A percentile compares a stretch with the other conserved stretches of the same genome.
These are phyloP conservation scores for Neurospora tetraspora DNA, from an alignment of 495 filamentous ascomycete species.

Conservation along the genomic window DNA sequence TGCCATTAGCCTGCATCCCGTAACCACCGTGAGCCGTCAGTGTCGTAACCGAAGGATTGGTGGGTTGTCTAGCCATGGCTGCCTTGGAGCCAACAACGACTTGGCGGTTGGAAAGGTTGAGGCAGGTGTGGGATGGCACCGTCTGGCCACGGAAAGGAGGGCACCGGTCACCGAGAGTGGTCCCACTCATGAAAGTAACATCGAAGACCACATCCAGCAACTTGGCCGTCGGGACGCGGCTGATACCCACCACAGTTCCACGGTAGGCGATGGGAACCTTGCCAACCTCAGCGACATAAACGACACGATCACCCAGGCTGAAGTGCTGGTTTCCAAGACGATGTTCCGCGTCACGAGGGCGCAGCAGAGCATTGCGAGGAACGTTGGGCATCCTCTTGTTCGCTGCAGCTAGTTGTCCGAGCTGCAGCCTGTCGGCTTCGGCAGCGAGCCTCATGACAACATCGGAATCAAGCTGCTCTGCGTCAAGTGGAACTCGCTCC, in stretches of 20 bases:
- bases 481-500: slow-evolving; percentile 86
- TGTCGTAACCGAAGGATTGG: slow-evolving; percentile 44
- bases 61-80: slow-evolving; percentile 46
- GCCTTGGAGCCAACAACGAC: slow-evolving; percentile 67
- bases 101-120: slow-evolving; percentile 79
- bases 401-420: slow-evolving; percentile 33
- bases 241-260: slow-evolving; percentile 89
- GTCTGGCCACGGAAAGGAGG: slow-evolving; percentile 95
- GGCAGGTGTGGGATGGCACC: slow-evolving; percentile 67
- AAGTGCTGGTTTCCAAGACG: slow-evolving; percentile 80
- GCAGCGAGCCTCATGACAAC: slow-evolving; percentile 72
- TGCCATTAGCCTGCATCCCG: slow-evolving; percentile 45
- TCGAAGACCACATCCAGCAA: slow-evolving; percentile 93
- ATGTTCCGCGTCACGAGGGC: slow-evolving; percentile 86
- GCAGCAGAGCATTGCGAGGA: slow-evolving; percentile 77
- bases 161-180: slow-evolving; percentile 77
- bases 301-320: slow-evolving; percentile 76
- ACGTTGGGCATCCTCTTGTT: slow-evolving; percentile 58
- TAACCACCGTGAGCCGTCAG: slow-evolving; percentile 38
- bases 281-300: slow-evolving; percentile 86
- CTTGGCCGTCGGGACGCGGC: slow-evolving; percentile 66
- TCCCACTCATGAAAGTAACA: slow-evolving; percentile 90
- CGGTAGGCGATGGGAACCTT: slow-evolving; percentile 88
- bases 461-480: slow-evolving; percentile 89
- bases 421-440: slow-evolving; percentile 52